Evolutionary conservation across 768 basidiomycete genomes (phyloP), one percentile per base, ranked within the genome.

Genomic region (Agrocybe chaxingu): DNA sequence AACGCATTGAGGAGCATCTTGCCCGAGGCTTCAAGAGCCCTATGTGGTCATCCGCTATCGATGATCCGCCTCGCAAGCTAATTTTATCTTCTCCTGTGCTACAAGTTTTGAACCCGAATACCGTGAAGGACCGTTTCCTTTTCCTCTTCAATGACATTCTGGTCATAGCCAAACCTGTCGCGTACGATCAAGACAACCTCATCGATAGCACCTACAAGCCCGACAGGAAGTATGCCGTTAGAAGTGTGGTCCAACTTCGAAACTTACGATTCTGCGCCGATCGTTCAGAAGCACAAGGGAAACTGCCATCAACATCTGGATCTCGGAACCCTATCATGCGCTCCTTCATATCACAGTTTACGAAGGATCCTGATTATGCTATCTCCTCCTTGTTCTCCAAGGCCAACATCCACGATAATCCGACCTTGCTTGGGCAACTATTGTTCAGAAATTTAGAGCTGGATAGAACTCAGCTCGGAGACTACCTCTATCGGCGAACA

Each of bases 131-230:
- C 62, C 85, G 97, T 8, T 92, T 92, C 71, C 79, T 98, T 8
- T 95, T 98, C 74, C 79, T 98, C n/a, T 99, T 99, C 79, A 92
- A 75, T 66, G 97, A 99, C 66, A 80, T 98, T 47, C 81, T 98
- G 48, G 80, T 98, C 66, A 82, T 98, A 57, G 87, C 95, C 36
- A 98, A 98, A 66, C 94, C 94, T 9, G 76, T 94, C 52, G 72
- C 84, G 47, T 79, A 81, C 34, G 85, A 88, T 39, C 77, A 81
- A 44, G 87, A 89, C 55, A 70, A 73, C 33, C 73, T 84, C 32
- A 67, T 82, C 42, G 86, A 87, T 59, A 24, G 24, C 24, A 64
- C 71, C 45, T 68, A 66, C 52, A 75, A 75, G 49, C 80, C 81
- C 18, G 92, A 94, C 58, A 79, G 86, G 61, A 84, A 83, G 63